Percentiles rank a stretch among this genome's conserved stretches.
Conservation (phyloP, 345 rosid species). For the Nephelium lappaceum region DNA sequence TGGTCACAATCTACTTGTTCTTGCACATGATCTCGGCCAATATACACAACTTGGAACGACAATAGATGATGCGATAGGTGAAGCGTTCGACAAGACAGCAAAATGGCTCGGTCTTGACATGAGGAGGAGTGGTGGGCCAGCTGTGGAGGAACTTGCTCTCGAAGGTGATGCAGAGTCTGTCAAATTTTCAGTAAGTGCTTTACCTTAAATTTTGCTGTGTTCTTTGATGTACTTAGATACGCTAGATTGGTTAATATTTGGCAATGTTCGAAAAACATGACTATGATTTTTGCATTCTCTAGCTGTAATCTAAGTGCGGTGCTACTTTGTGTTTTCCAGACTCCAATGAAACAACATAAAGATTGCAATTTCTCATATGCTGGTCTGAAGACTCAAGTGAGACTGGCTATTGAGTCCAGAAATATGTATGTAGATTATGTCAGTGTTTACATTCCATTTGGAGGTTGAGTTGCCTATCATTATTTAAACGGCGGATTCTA, state of each 20-base stretch:
- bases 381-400: conserved; percentile 96
- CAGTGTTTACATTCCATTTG: conserved; percentile 2
- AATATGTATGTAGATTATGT: conserved; percentile 55
- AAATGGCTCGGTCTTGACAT: conserved; percentile 96
- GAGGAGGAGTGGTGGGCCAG: conserved; percentile 95
- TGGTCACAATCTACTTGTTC: conserved; percentile 86
- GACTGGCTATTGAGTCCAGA: conserved; percentile 83
- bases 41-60: conserved; percentile 92
- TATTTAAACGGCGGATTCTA: conserved; percentile 1
- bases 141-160: conserved; percentile 85
- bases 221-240: neutral
- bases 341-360: conserved; percentile 87
- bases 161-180: conserved; percentile 84
- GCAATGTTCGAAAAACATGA: conserved; percentile 5
- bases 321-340: conserved; percentile 43
- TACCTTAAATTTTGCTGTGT: neutral
- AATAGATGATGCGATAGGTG: conserved; percentile 96
- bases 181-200: conserved; percentile 63
- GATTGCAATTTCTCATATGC: conserved; percentile 95
- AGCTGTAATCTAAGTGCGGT: conserved; percentile 13
- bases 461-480: conserved; percentile 15
- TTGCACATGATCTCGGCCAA: conserved; percentile 85
- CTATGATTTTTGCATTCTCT: neutral
- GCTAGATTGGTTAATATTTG: conserved; percentile 3
- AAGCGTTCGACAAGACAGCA: conserved; percentile 92